Evolutionary conservation across 192 early-diverging fungal species (phyloP).

Genomic region (Coemansia erecta): DNA sequence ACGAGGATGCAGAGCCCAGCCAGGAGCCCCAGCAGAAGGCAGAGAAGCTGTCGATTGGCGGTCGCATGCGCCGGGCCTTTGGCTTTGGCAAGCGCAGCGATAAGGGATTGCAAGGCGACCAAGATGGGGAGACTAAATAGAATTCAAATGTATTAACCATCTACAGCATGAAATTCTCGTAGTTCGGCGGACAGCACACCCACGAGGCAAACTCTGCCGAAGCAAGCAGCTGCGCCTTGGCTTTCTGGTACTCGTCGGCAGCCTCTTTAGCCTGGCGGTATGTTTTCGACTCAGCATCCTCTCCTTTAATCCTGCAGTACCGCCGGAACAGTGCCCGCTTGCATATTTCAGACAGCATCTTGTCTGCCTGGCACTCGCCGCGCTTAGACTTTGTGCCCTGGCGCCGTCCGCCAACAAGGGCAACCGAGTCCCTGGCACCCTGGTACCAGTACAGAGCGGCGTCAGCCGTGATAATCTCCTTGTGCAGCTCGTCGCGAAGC

Average conservation of each 20-base stretch:
- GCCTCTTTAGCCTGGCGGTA: constrained; percentile 30
- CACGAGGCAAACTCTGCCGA: constrained; percentile 22
- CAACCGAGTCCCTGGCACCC: constrained; percentile 33
- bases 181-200: constrained; percentile 21
- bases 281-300: neutral
- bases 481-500: constrained; percentile 2
- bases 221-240: constrained; percentile 16
- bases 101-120: neutral
- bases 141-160: too few species aligned
- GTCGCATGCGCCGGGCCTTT: constrained; percentile 32
- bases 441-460: constrained; percentile 43
- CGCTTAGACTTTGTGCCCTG: constrained; percentile 51
- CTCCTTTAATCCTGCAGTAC: neutral
- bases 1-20: neutral
- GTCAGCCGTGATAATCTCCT: constrained; percentile 29
- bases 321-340: constrained; percentile 26
- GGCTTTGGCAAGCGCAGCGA: constrained; percentile 21
- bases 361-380: constrained; percentile 18
- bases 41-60: constrained; percentile 28
- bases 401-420: constrained; percentile 53
- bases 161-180: constrained; percentile 21
- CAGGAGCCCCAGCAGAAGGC: neutral
- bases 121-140: neutral
- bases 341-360: constrained; percentile 34
- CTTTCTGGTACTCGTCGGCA: constrained; percentile 26